Evolutionary conservation across 1,139 yeast species (phyloP).

Genomic region (Candida freyschussii): DNA sequence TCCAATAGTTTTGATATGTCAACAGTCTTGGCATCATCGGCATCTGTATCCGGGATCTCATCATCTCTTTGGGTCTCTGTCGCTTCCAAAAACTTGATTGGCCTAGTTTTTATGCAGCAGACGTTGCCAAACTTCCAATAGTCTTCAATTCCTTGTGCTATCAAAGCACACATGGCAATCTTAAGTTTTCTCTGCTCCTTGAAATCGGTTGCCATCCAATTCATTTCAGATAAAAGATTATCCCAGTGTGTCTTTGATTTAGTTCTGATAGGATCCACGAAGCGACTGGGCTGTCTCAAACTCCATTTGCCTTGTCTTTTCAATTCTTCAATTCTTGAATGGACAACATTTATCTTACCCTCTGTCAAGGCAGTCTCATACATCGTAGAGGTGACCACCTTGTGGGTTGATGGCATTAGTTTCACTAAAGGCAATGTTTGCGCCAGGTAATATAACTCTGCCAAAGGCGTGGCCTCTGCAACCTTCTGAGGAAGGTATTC

Average conservation of each 20-base stretch:
- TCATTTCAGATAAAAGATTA: constrained; percentile 66
- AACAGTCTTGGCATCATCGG: constrained; percentile 11
- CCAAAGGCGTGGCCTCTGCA: constrained; percentile 61
- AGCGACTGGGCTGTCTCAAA: constrained; percentile 73
- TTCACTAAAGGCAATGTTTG: constrained; percentile 84
- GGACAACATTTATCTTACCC: constrained; percentile 88
- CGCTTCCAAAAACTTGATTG: constrained; percentile 26
- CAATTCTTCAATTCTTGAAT: constrained; percentile 87
- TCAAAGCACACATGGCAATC: constrained; percentile 59
- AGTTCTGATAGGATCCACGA: constrained; percentile 59
- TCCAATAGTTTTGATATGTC: constrained; percentile 32
- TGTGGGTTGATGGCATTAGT: constrained; percentile 78
- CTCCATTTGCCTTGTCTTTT: constrained; percentile 90
- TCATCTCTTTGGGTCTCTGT: not conserved
- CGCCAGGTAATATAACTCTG: constrained; percentile 81
- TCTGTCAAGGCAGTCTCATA: constrained; percentile 86
- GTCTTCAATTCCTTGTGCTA: constrained; percentile 71
- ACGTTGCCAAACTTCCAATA: constrained; percentile 74
- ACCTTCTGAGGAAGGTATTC: constrained; percentile 44
- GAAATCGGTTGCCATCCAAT: constrained; percentile 82
- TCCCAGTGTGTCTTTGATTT: constrained; percentile 59
- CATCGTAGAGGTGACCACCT: constrained; percentile 76
- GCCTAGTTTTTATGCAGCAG: constrained; percentile 51
- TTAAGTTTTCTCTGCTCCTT: constrained; percentile 66
- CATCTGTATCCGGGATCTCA: not conserved